Conservation (phyloP, 2,329 filamentous ascomycete species). For the Aspergillus hortae region DNA sequence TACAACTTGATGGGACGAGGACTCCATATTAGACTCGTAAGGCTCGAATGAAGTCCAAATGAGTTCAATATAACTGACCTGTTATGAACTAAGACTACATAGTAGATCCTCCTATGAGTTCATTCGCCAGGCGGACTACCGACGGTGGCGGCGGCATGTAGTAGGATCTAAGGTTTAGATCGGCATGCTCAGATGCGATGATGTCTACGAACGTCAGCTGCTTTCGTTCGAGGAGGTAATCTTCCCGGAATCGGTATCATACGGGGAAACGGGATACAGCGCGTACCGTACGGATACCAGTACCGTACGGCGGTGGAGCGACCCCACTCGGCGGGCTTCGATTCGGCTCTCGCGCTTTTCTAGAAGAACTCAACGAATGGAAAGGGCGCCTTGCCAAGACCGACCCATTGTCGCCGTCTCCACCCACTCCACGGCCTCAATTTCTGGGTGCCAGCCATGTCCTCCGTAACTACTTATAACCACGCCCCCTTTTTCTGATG, state of each 20-base stretch:
- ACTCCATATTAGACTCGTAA: too few species aligned
- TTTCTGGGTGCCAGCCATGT: not conserved
- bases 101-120: too few species aligned
- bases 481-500: not conserved
- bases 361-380: slow-evolving; percentile 12
- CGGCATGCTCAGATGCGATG: not conserved
- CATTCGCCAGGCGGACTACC: not conserved
- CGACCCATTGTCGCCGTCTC: slow-evolving; percentile 1
- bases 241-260: not conserved
- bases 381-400: not conserved
- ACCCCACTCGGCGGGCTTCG: not conserved
- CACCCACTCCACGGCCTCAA: slow-evolving; percentile 3
- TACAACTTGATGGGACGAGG: too few species aligned
- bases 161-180: slow-evolving; percentile 1
- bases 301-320: not conserved
- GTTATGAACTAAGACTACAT: too few species aligned
- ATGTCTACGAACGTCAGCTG: not conserved
- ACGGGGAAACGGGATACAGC: not conserved
- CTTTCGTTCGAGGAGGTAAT: not conserved
- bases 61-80: too few species aligned
- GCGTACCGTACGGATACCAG: not conserved
- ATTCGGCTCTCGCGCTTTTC: slow-evolving; percentile 8
- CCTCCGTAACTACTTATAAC: not conserved
- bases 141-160: not conserved
- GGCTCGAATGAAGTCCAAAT: too few species aligned